A percentile compares a stretch with the other conserved stretches of the same genome.
phyloP scores from a whole-genome alignment of 2,329 filamentous ascomycete species.

The Fusarium sarcochroum region DNA sequence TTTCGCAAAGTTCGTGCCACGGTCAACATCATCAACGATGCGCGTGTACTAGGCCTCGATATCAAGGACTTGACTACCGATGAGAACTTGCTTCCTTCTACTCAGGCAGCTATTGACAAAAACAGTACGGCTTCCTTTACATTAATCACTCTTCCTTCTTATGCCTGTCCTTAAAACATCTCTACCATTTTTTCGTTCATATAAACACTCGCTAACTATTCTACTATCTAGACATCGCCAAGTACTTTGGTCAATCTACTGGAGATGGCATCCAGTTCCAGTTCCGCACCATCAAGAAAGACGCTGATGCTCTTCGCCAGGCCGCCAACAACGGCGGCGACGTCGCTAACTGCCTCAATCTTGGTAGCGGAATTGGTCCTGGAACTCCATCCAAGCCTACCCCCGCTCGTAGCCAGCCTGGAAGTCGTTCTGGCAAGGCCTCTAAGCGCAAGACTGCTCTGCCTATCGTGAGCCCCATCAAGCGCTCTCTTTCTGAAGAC shows the following conservation, averaged over 20 bases:
- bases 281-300: conserved; percentile 68
- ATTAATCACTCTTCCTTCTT: not conserved
- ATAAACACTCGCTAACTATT: conserved; percentile 10
- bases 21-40: conserved; percentile 55
- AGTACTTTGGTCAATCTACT: conserved; percentile 72
- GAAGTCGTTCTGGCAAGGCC: conserved; percentile 46
- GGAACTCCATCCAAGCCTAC: conserved; percentile 51
- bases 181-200: not conserved
- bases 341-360: conserved; percentile 58
- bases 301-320: conserved; percentile 63
- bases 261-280: conserved; percentile 71
- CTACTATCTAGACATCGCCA: conserved; percentile 67
- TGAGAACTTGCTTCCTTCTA: conserved; percentile 54
- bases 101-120: conserved; percentile 57
- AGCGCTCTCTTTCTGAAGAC: conserved; percentile 47
- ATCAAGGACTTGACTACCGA: conserved; percentile 59
- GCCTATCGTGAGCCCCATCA: conserved; percentile 41
- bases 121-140: conserved; percentile 55
- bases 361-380: conserved; percentile 43
- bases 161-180: too few relatives aligned
- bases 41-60: conserved; percentile 56
- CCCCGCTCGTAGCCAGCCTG: conserved; percentile 39
- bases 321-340: conserved; percentile 62
- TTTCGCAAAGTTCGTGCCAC: conserved; percentile 64
- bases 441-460: conserved; percentile 47